Base-by-base conservation (phyloP, 2,329 filamentous ascomycete genomes). In the Lachnellula hyalina region DNA sequence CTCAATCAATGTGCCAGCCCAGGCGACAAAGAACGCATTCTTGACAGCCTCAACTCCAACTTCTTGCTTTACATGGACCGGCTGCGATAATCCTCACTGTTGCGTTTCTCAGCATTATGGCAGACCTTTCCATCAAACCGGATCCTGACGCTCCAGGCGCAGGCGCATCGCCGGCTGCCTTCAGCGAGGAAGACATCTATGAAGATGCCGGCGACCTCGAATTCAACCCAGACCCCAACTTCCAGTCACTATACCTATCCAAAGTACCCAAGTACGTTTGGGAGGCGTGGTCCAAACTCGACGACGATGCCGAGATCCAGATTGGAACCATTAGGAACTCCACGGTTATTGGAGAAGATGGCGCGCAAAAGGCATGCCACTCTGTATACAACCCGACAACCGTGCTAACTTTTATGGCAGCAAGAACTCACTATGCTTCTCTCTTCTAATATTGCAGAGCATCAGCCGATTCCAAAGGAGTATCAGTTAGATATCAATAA, bases 391-490 rank as follows among this genome's bases (percentile, higher is more conserved):
- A 47, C 51, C 59, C 5, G 17, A 19, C 12, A 21, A 12, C 12
- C 21, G 14, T 46, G 38, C 62, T 65, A 44, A 65, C 38, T n/a
- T 32, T 36, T 8, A 28, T 46, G 48, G 15, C 58, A 76, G 68
- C 70, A 73, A 57, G 76, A 75, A 55, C 72, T 80, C 59, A 72
- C 86, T 69, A 87, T 96, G 74, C 80, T 90, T 59, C 78, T 96
- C 44, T 76, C 79, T 65, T 78, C 78, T 21, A 78, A 84, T 50
- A 76, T 86, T 49, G 76, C 81, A 7, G 78, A 84, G 59, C 90
- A 96, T 68, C 80, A 86, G 63, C 74, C 79, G 5, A 78, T 96
- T n/a, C 91, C 92, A 11, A 90, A 90, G 67, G 90, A 96, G 67
- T 99, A 96, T 73, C 82, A 90, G 62, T 75, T 97, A 55, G 85